Evolutionary conservation across 1,284 basidiomycete species (phyloP).

Genomic region (Apiotrichum brassicae): DNA sequence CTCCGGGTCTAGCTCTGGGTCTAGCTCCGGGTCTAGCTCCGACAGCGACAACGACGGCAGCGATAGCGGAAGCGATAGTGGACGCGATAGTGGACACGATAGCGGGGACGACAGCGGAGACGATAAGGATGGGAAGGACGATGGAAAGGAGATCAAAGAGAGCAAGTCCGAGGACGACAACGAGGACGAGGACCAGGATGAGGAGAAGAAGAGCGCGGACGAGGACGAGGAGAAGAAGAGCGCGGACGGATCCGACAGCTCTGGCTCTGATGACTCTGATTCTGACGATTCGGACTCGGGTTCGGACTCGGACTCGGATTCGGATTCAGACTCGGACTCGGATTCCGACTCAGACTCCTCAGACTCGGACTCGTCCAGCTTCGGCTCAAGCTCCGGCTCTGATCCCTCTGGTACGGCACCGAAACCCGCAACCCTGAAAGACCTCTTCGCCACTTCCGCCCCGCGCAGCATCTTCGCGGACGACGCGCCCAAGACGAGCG

Average conservation of each 20-base stretch:
- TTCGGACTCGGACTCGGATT: slow-evolving; percentile 2
- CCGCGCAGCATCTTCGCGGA: slow-evolving; percentile 7
- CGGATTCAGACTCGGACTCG: slow-evolving; percentile 2
- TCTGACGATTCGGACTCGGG: slow-evolving; percentile 5
- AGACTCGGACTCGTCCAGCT: slow-evolving; percentile 1
- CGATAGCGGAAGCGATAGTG: not conserved
- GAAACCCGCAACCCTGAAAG: slow-evolving; percentile 23
- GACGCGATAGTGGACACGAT: no score
- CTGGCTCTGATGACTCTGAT: slow-evolving; percentile 15
- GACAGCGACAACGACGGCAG: no score
- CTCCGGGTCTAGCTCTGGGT: not conserved
- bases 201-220: not conserved
- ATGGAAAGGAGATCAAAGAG: no score
- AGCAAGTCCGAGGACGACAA: not conserved
- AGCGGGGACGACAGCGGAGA: no score
- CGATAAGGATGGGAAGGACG: no score
- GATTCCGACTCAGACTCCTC: slow-evolving; percentile 6
- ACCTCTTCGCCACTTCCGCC: slow-evolving; percentile 27
- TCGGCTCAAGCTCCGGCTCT: not conserved
- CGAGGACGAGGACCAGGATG: not conserved
- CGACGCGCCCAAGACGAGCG: not conserved
- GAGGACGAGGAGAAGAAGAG: not conserved
- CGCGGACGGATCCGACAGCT: not conserved
- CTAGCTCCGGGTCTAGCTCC: slow-evolving; percentile 3
- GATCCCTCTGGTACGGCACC: not conserved